phyloP scores from a whole-genome alignment of 352 stramenopile genomes.

The Phytophthora melonis region DNA sequence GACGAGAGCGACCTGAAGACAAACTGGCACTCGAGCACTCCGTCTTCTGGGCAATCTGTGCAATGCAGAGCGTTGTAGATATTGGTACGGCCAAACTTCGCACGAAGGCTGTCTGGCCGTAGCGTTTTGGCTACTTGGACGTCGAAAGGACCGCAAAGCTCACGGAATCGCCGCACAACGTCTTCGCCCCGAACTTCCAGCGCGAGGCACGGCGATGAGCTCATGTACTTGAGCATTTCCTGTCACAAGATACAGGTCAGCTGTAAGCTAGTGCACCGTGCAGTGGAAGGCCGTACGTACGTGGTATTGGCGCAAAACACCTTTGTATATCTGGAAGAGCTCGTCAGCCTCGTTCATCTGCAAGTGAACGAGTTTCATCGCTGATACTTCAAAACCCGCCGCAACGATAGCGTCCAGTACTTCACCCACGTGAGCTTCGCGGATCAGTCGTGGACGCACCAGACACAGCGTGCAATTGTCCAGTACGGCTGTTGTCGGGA shows the following conservation, averaged over 20 bases:
- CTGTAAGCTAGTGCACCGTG: neutral
- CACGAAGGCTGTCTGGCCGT: constrained; percentile 85
- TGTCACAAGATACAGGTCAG: constrained; percentile 26
- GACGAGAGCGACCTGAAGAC: constrained; percentile 75
- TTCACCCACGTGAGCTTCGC: constrained; percentile 68
- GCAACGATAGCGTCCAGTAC: constrained; percentile 86
- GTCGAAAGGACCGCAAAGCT: constrained; percentile 90
- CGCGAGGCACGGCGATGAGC: constrained; percentile 83
- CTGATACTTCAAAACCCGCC: constrained; percentile 91
- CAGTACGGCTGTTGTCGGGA: constrained; percentile 63
- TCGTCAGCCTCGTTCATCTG: constrained; percentile 84
- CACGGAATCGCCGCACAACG: constrained; percentile 78
- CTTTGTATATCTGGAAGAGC: constrained; percentile 93
- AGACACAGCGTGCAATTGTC: constrained; percentile 77
- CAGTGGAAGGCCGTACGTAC: constrained; percentile 34
- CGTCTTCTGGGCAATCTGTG: constrained; percentile 93
- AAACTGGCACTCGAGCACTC: constrained; percentile 91
- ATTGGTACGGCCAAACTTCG: constrained; percentile 84
- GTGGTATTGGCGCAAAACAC: constrained; percentile 76
- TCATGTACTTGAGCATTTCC: constrained; percentile 93
- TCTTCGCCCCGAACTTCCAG: constrained; percentile 92
- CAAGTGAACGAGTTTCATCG: constrained; percentile 87
- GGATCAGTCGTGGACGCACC: constrained; percentile 65
- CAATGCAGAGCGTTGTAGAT: constrained; percentile 94
- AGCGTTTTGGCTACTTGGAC: constrained; percentile 91